These are phyloP conservation scores for Arabidopsis thaliana DNA, from an alignment of 345 rosid species.

Conservation along the genomic window TAIR10.1 NC_003074.8:17805001-17805500, in stretches of 20 bases:
- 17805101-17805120: constrained; percentile 21
- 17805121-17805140: constrained; percentile 29
- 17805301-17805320: constrained; percentile 25
- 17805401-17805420: constrained; percentile 13
- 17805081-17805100: background rate
- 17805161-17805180: constrained; percentile 19
- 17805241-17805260: constrained; percentile 69
- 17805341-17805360: constrained; percentile 14
- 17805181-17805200: constrained; percentile 22
- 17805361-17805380: constrained; percentile 7
- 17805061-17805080: constrained; percentile 20
- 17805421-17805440: constrained; percentile 16
- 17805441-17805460: constrained; percentile 24
- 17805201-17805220: constrained; percentile 24
- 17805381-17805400: constrained; percentile 1
- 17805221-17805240: constrained; percentile 81
- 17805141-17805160: constrained; percentile 27
- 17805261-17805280: constrained; percentile 92
- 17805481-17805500: constrained; percentile 39
- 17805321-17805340: constrained; percentile 21
- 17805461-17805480: constrained; percentile 16
- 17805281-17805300: constrained; percentile 57
- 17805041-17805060: constrained; percentile 18
- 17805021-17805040: constrained; percentile 2
- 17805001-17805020: constrained; percentile 14